Base-by-base conservation (phyloP, 228 moss, liverwort and hornwort genomes). In the Sphagnum fallax region DNA sequence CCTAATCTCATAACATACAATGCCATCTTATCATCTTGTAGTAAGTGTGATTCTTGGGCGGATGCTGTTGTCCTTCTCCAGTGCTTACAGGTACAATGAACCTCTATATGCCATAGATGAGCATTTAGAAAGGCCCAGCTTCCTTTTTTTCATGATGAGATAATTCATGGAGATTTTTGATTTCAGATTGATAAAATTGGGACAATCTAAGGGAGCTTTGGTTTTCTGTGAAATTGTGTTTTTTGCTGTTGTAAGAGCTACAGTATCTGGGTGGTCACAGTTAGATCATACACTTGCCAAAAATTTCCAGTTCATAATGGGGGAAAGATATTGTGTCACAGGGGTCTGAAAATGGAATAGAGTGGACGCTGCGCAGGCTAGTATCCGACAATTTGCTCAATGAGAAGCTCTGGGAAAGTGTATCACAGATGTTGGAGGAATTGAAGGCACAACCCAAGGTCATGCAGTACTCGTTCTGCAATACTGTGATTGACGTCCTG, bases 1-100 rank as follows among this genome's bases (percentile, higher is more conserved):
- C 88, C 90, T 48, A 94, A 92, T 62, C 74, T 80, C 48, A 69
- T 94, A 50, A 90, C 94, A 15, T 81, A 84, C 68, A 79, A 90
- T 63, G 94, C 94, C 59, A 70, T 92, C 62, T 72, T 94, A 59
- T 75, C 86, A 62, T 80, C 91, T 62, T 83, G 83, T 14, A 73
- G 88, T 69, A 84, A 74, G 62, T 82, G 84, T 52, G 67, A 75
- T 32, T 79, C 70, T 52, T 82, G 84, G 83, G 87, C 81, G 50
- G 90, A 87, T 64, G 78, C 87, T 6, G 77, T 78, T 73, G 73
- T 77, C 15, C 78, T 94, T 69, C 71, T 92, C 14, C 69, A 72
- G 51, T 81, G 84, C 75, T 79, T 94, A 63, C 77, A 80, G 82
- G 86, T 86, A 72, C 32, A 32, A 32, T 32, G 32, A 32, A 32